Evolutionary conservation across 179 eudicot genomes (phyloP).

Genomic region (Pouteria campechiana): DNA sequence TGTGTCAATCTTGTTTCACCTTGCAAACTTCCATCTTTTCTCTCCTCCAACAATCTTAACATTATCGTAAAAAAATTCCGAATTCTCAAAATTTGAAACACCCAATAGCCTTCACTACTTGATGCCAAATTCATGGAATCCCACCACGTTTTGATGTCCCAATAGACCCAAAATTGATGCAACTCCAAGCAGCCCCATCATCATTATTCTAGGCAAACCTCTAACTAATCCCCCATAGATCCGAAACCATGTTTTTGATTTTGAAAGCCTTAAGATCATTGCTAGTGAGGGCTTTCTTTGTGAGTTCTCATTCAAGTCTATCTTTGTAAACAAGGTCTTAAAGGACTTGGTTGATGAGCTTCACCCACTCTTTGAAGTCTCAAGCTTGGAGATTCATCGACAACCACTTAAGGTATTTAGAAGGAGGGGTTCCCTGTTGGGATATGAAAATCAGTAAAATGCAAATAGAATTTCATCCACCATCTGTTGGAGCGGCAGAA

Average conservation of each 20-base stretch:
- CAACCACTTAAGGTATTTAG: slow-evolving; percentile 70
- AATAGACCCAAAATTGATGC: slow-evolving; percentile 42
- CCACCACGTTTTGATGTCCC: slow-evolving; percentile 72
- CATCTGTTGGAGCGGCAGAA: too few relatives aligned
- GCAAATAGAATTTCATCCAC: too few relatives aligned
- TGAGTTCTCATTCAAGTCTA: slow-evolving; percentile 78
- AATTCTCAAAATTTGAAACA: too few relatives aligned
- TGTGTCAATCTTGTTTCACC: too few relatives aligned
- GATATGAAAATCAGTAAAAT: too few relatives aligned
- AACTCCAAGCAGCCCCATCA: slow-evolving; percentile 53
- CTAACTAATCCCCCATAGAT: slow-evolving; percentile 43
- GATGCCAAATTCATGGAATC: slow-evolving; percentile 34
- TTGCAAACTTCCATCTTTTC: too few relatives aligned
- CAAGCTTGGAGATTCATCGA: slow-evolving; percentile 46
- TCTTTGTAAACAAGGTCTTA: slow-evolving; percentile 62
- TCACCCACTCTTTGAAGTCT: slow-evolving; percentile 52
- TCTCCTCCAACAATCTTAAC: too few relatives aligned
- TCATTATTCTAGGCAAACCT: slow-evolving; percentile 82
- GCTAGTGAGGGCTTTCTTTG: slow-evolving; percentile 41
- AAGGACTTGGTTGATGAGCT: slow-evolving; percentile 58
- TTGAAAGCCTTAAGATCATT: slow-evolving; percentile 4
- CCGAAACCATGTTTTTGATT: slow-evolving; percentile 22
- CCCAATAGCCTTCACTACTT: too few relatives aligned
- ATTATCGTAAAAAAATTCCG: too few relatives aligned
- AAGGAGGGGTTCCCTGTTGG: slow-evolving; percentile 72